These are phyloP conservation scores for Trypanosoma grayi DNA, from an alignment of 208 protist species.

Conservation along the genomic window DNA sequence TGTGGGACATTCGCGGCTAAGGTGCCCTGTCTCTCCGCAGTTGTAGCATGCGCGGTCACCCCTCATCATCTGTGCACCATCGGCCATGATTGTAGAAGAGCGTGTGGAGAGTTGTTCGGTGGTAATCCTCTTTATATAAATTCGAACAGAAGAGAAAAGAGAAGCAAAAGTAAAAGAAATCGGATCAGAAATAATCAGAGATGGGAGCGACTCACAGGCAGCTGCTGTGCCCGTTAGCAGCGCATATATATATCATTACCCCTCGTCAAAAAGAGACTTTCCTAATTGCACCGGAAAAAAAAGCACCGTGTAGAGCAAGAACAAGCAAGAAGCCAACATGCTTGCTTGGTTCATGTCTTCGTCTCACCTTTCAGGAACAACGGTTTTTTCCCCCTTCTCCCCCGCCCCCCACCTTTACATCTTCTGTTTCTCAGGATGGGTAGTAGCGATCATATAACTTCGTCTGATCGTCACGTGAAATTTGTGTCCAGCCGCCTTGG, in stretches of 20 bases:
- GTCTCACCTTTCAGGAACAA: too few species aligned
- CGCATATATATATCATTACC: too few species aligned
- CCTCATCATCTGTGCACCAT: slow-evolving; percentile 15
- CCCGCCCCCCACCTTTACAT: background rate
- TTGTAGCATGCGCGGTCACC: slow-evolving; percentile 82
- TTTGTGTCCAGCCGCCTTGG: slow-evolving; percentile 93
- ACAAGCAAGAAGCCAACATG: too few species aligned
- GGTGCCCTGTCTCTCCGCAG: slow-evolving; percentile 82
- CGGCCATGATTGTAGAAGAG: slow-evolving; percentile 4
- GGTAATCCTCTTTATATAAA: background rate
- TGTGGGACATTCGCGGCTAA: slow-evolving; percentile 83
- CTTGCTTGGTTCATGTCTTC: too few species aligned
- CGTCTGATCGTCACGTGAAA: slow-evolving; percentile 93
- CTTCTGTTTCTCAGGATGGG: slow-evolving; percentile 7
- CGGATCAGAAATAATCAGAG: background rate
- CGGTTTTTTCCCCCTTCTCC: too few species aligned
- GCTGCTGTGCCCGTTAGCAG: too few species aligned
- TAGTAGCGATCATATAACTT: slow-evolving; percentile 84
- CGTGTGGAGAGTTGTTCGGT: background rate
- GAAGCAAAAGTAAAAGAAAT: background rate
- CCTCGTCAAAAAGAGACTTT: too few species aligned
- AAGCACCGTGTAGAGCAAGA: too few species aligned
- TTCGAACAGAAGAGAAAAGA: background rate
- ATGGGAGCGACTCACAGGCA: too few species aligned
- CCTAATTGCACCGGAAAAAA: too few species aligned